A percentile compares a stretch with the other conserved stretches of the same genome.
phyloP scores from a whole-genome alignment of 768 basidiomycete species.

The Termitomyces titanicus region DNA sequence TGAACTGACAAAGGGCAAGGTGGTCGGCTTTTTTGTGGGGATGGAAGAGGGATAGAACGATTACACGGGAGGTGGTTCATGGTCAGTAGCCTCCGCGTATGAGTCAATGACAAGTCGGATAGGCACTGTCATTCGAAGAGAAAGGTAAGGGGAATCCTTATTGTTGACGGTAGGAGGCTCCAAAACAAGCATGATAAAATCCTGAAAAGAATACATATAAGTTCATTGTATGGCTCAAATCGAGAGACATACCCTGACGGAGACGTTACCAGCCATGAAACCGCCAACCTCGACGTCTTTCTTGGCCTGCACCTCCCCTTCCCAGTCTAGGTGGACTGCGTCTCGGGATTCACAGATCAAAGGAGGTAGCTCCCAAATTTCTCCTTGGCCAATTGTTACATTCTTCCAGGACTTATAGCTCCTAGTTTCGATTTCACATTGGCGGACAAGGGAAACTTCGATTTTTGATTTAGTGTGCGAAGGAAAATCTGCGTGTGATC shows the following conservation, averaged over 20 bases:
- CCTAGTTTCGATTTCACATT: constrained; percentile 34
- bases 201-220: constrained; percentile 31
- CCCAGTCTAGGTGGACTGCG: constrained; percentile 52
- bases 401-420: constrained; percentile 35
- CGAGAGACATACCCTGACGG: constrained; percentile 34
- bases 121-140: constrained; percentile 42
- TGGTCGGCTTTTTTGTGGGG: not conserved
- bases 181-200: constrained; percentile 51
- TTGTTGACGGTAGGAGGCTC: constrained; percentile 30
- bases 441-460: constrained; percentile 54
- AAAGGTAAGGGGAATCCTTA: constrained; percentile 28
- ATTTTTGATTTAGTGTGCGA: constrained; percentile 21
- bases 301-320: constrained; percentile 45
- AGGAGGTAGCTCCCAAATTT: constrained; percentile 42
- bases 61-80: constrained; percentile 6
- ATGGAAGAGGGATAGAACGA: not conserved
- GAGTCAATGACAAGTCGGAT: constrained; percentile 60
- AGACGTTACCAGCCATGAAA: constrained; percentile 43
- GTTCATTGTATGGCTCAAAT: not conserved
- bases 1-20: not conserved
- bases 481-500: constrained; percentile 4
- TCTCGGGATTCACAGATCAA: constrained; percentile 16
- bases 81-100: constrained; percentile 27
- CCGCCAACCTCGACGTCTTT: constrained; percentile 37
- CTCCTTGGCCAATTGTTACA: constrained; percentile 44